A percentile compares a stretch with the other conserved stretches of the same genome.
phyloP scores from a whole-genome alignment of 2,329 filamentous ascomycete genomes.

The Penicillium sp. region DNA sequence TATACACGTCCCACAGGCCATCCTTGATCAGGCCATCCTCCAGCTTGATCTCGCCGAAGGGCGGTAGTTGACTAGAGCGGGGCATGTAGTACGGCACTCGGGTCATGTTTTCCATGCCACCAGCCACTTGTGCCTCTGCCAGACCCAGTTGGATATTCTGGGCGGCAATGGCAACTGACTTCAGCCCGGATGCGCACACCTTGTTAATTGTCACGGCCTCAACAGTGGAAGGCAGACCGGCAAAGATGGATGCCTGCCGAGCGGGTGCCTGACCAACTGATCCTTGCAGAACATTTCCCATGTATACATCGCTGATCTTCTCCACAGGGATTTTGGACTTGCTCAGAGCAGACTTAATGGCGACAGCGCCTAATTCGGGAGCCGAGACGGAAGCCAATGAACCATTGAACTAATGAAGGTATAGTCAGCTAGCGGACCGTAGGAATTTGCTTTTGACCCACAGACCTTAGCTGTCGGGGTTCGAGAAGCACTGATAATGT shows the following conservation, averaged over 20 bases:
- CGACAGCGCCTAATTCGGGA: slow-evolving; percentile 82
- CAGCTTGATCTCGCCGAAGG: slow-evolving; percentile 84
- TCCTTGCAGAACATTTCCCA: slow-evolving; percentile 91
- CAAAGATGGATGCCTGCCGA: slow-evolving; percentile 85
- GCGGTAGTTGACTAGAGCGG: slow-evolving; percentile 75
- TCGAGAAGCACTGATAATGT: slow-evolving; percentile 85
- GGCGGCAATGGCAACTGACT: slow-evolving; percentile 85
- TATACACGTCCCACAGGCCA: slow-evolving; percentile 93
- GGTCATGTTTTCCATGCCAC: slow-evolving; percentile 98
- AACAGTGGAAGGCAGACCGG: slow-evolving; percentile 75
- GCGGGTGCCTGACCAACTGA: slow-evolving; percentile 86
- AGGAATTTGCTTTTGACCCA: background rate
- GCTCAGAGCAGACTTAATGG: slow-evolving; percentile 85
- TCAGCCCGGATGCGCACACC: slow-evolving; percentile 93
- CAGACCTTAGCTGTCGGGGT: slow-evolving; percentile 85
- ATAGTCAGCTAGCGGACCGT: slow-evolving; percentile 8
- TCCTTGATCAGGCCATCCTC: slow-evolving; percentile 94
- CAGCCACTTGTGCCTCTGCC: slow-evolving; percentile 83
- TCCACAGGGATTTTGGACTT: slow-evolving; percentile 80
- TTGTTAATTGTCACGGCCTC: slow-evolving; percentile 97
- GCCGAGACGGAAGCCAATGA: slow-evolving; percentile 80
- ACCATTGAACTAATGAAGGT: slow-evolving; percentile 78
- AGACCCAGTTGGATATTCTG: slow-evolving; percentile 93
- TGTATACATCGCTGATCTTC: slow-evolving; percentile 89
- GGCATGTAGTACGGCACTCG: slow-evolving; percentile 87